A percentile compares a stretch with the other conserved stretches of the same genome.
Evolutionary conservation across 768 basidiomycete genomes (phyloP).

Genomic region (Saitozyma sp.): DNA sequence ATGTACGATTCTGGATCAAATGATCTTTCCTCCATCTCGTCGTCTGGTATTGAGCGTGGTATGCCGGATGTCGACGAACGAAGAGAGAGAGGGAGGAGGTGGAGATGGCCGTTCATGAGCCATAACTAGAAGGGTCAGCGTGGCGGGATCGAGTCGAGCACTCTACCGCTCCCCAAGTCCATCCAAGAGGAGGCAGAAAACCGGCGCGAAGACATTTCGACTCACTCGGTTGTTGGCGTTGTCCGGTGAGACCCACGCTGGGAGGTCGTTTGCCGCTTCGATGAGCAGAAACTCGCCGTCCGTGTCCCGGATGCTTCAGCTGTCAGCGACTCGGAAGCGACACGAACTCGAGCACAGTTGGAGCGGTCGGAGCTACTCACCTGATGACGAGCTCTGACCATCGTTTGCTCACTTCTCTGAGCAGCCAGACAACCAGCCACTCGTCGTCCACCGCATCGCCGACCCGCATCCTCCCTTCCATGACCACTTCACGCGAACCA

Average conservation of each 20-base stretch:
- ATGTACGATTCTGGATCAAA: conserved; percentile 41
- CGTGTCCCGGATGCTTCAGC: conserved; percentile 70
- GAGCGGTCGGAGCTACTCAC: conserved; percentile 55
- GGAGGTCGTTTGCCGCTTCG: conserved; percentile 87
- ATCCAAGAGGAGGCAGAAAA: too few relatives aligned
- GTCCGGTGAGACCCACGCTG: conserved; percentile 84
- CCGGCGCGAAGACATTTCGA: conserved; percentile 19
- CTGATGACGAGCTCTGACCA: conserved; percentile 75
- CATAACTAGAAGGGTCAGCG: conserved; percentile 65
- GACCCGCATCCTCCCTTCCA: conserved; percentile 84
- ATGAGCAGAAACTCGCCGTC: conserved; percentile 96
- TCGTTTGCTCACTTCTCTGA: conserved; percentile 70
- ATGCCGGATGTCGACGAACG: conserved; percentile 63
- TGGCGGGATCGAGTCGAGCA: conserved; percentile 1
- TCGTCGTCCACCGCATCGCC: conserved; percentile 98
- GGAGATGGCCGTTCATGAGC: conserved; percentile 78
- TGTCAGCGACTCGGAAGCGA: background rate
- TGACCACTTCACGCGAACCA: conserved; percentile 46
- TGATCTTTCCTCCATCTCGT: conserved; percentile 58
- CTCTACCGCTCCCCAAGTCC: too few relatives aligned
- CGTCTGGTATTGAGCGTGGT: conserved; percentile 57
- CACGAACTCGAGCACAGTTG: too few relatives aligned
- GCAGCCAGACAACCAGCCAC: conserved; percentile 90
- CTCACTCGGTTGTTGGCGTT: conserved; percentile 92
- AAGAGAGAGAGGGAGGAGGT: conserved; percentile 79